These are phyloP conservation scores for Trichoderma gracile DNA, from an alignment of 2,329 filamentous ascomycete genomes.

Conservation along the genomic window DNA sequence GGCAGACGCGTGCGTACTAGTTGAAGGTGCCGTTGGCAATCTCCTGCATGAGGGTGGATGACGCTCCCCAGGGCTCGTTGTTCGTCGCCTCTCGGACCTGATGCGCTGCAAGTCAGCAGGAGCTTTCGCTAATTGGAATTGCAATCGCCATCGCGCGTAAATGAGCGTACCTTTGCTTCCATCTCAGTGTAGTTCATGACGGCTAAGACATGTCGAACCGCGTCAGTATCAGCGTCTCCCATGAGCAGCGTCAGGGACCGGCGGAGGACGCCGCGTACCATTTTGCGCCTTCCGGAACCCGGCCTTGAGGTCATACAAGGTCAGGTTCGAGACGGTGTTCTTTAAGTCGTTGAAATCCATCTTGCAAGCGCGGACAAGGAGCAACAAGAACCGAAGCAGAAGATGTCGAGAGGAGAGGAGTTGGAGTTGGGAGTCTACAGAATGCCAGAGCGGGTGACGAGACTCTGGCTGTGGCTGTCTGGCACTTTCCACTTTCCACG, in stretches of 20 bases:
- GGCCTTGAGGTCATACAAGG: slow-evolving; percentile 92
- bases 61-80: slow-evolving; percentile 95
- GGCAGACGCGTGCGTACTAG: slow-evolving; percentile 65
- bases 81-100: slow-evolving; percentile 97
- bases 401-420: neutral
- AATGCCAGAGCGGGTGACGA: slow-evolving; percentile 10
- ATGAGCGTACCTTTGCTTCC: slow-evolving; percentile 63
- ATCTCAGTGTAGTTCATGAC: slow-evolving; percentile 99
- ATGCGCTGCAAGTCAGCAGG: slow-evolving; percentile 13
- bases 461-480: slow-evolving; percentile 1
- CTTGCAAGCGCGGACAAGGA: slow-evolving; percentile 25
- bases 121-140: neutral
- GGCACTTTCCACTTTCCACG: slow-evolving; percentile 1
- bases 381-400: neutral
- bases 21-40: slow-evolving; percentile 98
- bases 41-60: slow-evolving; percentile 87
- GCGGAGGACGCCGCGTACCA: slow-evolving; percentile 58
- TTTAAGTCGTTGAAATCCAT: slow-evolving; percentile 89
- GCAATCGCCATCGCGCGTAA: slow-evolving; percentile 24
- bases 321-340: slow-evolving; percentile 86
- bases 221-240: slow-evolving; percentile 34
- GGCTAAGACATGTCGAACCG: slow-evolving; percentile 52
- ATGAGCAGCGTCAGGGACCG: slow-evolving; percentile 17
- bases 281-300: slow-evolving; percentile 95
- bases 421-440: neutral